A percentile compares a stretch with the other conserved stretches of the same genome.
Conservation (phyloP, 2,329 filamentous ascomycete genomes). For the Diaporthe caulivora region DNA sequence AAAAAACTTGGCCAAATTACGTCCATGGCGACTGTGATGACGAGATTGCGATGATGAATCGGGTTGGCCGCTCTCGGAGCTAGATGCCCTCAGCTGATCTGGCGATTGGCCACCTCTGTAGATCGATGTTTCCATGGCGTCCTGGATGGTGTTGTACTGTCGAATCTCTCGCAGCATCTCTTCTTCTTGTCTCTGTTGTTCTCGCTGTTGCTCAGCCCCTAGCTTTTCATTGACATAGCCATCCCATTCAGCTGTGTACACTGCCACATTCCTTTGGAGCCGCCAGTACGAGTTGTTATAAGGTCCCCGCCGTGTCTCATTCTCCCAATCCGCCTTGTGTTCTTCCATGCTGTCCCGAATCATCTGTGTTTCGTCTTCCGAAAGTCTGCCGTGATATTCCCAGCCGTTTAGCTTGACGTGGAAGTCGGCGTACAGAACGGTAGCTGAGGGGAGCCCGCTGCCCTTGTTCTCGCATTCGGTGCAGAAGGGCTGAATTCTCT, state of each 20-base stretch:
- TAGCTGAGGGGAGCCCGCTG: neutral
- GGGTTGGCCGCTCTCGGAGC: too few relatives aligned
- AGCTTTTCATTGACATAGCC: neutral
- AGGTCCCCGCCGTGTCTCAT: neutral
- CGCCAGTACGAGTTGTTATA: conserved; percentile 1
- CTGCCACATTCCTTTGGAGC: neutral
- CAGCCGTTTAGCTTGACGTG: neutral
- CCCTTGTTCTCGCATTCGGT: neutral
- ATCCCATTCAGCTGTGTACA: neutral
- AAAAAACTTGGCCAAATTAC: neutral
- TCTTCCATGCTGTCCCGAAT: neutral
- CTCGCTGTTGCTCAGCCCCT: neutral
- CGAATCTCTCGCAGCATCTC: neutral
- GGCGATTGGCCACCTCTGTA: neutral
- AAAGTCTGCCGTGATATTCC: neutral
- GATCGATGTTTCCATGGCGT: neutral
- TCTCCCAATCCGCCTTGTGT: too few relatives aligned
- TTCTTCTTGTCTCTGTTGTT: neutral
- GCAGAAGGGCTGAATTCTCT: neutral
- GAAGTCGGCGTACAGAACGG: neutral
- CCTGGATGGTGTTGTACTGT: neutral
- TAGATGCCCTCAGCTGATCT: neutral
- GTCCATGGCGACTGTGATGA: neutral
- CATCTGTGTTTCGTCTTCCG: neutral
- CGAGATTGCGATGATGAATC: neutral